These are phyloP conservation scores for Aspergillus ruber DNA, from an alignment of 2,329 filamentous ascomycete genomes.

Conservation along the genomic window DNA sequence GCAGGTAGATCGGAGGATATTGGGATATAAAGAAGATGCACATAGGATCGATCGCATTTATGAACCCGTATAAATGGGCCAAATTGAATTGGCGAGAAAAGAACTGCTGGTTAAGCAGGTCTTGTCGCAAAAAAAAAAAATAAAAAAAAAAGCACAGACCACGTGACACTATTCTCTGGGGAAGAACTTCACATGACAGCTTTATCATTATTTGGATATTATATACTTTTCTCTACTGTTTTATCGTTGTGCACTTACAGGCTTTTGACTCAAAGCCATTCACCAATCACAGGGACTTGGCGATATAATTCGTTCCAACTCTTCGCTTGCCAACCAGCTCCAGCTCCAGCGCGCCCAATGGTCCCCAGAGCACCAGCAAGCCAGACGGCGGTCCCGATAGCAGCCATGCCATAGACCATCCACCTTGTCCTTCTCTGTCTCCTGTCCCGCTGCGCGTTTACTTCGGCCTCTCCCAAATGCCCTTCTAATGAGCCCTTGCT, in stretches of 20 bases:
- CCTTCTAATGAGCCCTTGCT: slow-evolving; percentile 26
- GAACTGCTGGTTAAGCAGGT: background rate
- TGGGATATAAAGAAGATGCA: background rate
- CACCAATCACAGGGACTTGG: slow-evolving; percentile 52
- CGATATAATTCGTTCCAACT: slow-evolving; percentile 71
- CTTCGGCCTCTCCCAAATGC: slow-evolving; percentile 33
- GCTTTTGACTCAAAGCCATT: slow-evolving; percentile 38
- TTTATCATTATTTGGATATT: background rate
- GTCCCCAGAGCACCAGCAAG: slow-evolving; percentile 73
- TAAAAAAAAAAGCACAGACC: background rate
- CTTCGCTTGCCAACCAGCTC: slow-evolving; percentile 70
- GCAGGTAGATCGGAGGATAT: background rate
- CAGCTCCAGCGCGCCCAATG: slow-evolving; percentile 64
- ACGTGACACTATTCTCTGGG: background rate
- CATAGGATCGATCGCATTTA: background rate
- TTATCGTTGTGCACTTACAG: background rate
- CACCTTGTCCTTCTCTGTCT: slow-evolving; percentile 61
- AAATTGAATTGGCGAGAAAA: background rate
- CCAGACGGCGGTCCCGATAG: slow-evolving; percentile 62
- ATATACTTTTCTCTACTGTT: slow-evolving; percentile 2
- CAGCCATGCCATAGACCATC: slow-evolving; percentile 60
- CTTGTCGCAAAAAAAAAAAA: background rate
- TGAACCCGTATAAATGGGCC: background rate
- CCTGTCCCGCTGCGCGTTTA: slow-evolving; percentile 47
- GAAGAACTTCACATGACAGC: background rate